phyloP scores from a whole-genome alignment of 2,329 filamentous ascomycete genomes.

The Hypoxylon sp. region DNA sequence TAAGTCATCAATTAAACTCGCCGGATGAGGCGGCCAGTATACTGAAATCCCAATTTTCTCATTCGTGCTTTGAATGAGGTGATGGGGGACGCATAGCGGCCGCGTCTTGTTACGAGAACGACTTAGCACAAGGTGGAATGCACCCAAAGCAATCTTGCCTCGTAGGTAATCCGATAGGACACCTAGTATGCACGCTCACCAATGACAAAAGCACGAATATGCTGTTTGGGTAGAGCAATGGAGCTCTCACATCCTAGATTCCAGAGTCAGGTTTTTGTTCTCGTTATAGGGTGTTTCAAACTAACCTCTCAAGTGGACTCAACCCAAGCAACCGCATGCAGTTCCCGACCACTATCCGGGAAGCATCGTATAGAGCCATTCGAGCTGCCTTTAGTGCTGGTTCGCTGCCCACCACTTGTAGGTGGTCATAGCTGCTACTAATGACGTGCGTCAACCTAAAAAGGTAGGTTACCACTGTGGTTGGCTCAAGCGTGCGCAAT shows the following conservation, averaged over 20 bases:
- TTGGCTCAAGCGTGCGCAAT: conserved; percentile 82
- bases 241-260: conserved; percentile 27
- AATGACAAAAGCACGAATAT: neutral
- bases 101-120: neutral
- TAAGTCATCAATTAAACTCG: neutral
- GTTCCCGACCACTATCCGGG: conserved; percentile 80
- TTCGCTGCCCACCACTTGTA: conserved; percentile 85
- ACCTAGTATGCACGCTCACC: neutral
- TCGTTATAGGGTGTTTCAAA: neutral
- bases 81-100: neutral
- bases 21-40: neutral
- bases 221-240: neutral
- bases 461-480: conserved; percentile 68
- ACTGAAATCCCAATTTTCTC: neutral
- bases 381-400: conserved; percentile 76
- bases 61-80: neutral
- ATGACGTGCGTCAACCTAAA: conserved; percentile 84
- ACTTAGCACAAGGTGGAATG: neutral
- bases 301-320: conserved; percentile 75
- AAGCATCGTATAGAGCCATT: conserved; percentile 81
- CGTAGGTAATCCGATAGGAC: neutral
- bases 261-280: conserved; percentile 9
- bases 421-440: conserved; percentile 83
- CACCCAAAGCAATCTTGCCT: neutral
- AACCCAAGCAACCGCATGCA: conserved; percentile 86